Base-by-base conservation (phyloP, 1,284 basidiomycete genomes). In the Retiboletus flavoniger region DNA sequence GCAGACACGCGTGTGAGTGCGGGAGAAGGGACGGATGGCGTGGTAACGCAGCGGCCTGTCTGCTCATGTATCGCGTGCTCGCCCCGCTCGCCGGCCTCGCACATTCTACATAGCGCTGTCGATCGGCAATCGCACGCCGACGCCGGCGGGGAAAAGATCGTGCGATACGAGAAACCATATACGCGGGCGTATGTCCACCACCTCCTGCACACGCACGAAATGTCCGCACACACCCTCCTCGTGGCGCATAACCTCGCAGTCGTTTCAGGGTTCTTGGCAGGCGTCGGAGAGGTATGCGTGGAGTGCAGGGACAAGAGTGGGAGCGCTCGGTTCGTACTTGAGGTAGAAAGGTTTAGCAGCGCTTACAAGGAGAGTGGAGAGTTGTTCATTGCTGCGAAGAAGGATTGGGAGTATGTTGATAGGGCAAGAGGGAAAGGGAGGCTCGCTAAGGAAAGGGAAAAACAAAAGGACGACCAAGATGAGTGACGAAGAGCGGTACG, bases 201-300 rank as follows among this genome's bases (percentile, higher is more conserved):
- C 63, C 80, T 93, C 11, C 73, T 93, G 40, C 85, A 88, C 50
- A 91, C 91, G 8, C 91, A 93, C 71, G 91, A 93, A 67, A 92
- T 93, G 91, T 83, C 85, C 0, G 85, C 89, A 1, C 87, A 92
- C 61, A 67, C 88, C 4, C 68, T 92, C 32, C 78, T 93, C 11
- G 78, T 77, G 10, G 76, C 84, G 71, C 91, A 93, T 67, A 93
- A 93, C 60, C 73, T 91, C 28, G 69, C 79, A 1, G 77, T 91
- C 2, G 71, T 90, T 28, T 80, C 84, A 43, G 67, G 72, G 1
- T 90, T 93, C 68, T 81, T 91, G 51, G 71, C 69, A 0, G 80
- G 80, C 0, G 71, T 91, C 1, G 78, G 89, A 28, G 43, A 53
- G 0, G 67, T 82, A 0, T 65, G 87, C 29, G 36, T 10, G 3